These are phyloP conservation scores for Aspergillus bombycis DNA, from an alignment of 2,329 filamentous ascomycete genomes.

Conservation along the genomic window DNA sequence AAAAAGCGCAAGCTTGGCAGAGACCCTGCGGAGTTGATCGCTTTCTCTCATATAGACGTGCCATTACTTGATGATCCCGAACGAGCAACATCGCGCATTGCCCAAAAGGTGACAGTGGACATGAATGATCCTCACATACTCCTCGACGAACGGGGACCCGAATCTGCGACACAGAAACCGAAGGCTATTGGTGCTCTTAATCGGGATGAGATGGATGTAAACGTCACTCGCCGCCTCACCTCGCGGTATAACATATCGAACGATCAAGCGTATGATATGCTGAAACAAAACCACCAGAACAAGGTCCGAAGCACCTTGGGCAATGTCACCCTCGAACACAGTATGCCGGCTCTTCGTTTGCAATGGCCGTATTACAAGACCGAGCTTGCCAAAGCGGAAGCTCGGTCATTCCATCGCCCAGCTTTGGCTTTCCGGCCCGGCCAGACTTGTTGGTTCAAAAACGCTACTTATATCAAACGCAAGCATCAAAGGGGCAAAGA, in stretches of 20 bases:
- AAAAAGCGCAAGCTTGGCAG: constrained; percentile 68
- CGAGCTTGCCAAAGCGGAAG: constrained; percentile 70
- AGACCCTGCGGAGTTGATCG: constrained; percentile 49
- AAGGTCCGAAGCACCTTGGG: constrained; percentile 92
- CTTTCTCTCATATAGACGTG: constrained; percentile 62
- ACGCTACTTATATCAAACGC: constrained; percentile 73
- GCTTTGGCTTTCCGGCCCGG: constrained; percentile 72
- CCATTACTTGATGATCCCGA: constrained; percentile 83
- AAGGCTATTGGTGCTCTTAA: constrained; percentile 40
- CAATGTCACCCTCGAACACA: constrained; percentile 91
- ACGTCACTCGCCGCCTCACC: constrained; percentile 71
- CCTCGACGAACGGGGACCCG: constrained; percentile 73
- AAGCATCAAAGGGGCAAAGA: constrained; percentile 81
- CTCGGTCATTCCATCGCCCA: constrained; percentile 84
- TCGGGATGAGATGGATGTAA: constrained; percentile 66
- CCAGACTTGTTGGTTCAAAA: constrained; percentile 71
- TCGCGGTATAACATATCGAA: constrained; percentile 95
- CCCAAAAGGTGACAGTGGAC: constrained; percentile 80
- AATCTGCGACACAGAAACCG: constrained; percentile 60
- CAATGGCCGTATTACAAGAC: constrained; percentile 97
- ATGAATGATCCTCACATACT: constrained; percentile 86
- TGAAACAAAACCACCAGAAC: constrained; percentile 96
- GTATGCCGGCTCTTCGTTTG: constrained; percentile 84
- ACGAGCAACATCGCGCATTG: constrained; percentile 69
- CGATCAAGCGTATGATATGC: constrained; percentile 89